Percentiles rank a stretch among this genome's conserved stretches.
Conservation (phyloP, 768 basidiomycete genomes). For the Lactifluus subvellereus region DNA sequence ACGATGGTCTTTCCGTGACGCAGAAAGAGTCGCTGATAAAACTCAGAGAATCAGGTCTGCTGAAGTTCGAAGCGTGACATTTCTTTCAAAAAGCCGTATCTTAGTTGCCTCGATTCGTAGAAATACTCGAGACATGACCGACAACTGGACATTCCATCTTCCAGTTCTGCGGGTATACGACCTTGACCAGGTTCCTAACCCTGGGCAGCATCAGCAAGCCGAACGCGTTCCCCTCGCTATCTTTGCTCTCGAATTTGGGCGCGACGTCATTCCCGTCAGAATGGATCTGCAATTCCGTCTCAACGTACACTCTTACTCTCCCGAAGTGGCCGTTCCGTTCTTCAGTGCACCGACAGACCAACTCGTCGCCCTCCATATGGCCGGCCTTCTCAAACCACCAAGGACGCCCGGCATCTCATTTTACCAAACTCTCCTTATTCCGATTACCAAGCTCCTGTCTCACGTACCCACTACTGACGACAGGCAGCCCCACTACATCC, state of each 20-base stretch:
- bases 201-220: neutral
- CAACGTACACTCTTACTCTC: slow-evolving; percentile 2
- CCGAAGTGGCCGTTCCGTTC: slow-evolving; percentile 8
- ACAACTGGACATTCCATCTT: too few relatives aligned
- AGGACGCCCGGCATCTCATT: neutral
- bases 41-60: neutral
- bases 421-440: slow-evolving; percentile 3
- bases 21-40: neutral
- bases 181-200: neutral
- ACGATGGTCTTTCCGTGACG: neutral
- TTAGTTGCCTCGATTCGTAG: neutral
- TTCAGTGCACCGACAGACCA: neutral
- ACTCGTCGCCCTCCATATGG: slow-evolving; percentile 2
- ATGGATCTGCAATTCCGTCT: neutral
- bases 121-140: too few relatives aligned
- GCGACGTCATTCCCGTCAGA: neutral
- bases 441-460: neutral
- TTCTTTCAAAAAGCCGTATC: slow-evolving; percentile 3
- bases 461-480: neutral
- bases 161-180: slow-evolving; percentile 2
- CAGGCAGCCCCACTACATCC: neutral
- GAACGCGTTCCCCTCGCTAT: neutral
- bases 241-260: slow-evolving; percentile 7
- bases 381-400: neutral
- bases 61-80: neutral